phyloP scores from a whole-genome alignment of 2,329 filamentous ascomycete genomes.

The Dothideomycetidae sp. region DNA sequence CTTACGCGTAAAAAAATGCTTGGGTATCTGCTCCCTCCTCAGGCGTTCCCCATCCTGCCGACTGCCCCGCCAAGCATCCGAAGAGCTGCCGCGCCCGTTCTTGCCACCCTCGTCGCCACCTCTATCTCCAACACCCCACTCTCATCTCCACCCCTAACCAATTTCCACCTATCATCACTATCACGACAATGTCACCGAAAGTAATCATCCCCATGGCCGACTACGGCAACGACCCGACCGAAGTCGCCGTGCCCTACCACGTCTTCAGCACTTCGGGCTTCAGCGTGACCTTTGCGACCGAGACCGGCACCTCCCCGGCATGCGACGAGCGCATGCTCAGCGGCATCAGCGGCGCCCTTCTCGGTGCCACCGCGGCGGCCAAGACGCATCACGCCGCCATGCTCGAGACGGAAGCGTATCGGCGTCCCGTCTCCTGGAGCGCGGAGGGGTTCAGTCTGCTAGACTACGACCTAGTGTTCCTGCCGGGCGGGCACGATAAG shows the following conservation, averaged over 20 bases:
- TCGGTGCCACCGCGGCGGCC: slow-evolving; percentile 33
- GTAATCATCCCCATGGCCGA: neutral
- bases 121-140: no score
- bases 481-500: neutral
- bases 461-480: neutral
- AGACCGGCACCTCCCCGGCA: slow-evolving; percentile 32
- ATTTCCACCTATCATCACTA: no score
- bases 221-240: neutral
- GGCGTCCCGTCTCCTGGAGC: neutral
- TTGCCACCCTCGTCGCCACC: no score
- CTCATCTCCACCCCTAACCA: no score
- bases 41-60: no score
- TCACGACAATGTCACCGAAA: neutral
- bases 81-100: no score
- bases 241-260: slow-evolving; percentile 31
- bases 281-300: slow-evolving; percentile 36
- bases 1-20: no score
- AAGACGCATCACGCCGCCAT: slow-evolving; percentile 25
- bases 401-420: neutral
- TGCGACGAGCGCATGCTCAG: slow-evolving; percentile 39
- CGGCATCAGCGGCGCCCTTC: slow-evolving; percentile 36
- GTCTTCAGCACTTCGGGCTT: slow-evolving; percentile 37
- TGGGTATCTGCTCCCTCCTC: no score
- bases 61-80: no score
- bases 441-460: neutral